A percentile compares a stretch with the other conserved stretches of the same genome.
phyloP scores from a whole-genome alignment of 2,329 filamentous ascomycete species.

The Exophiala spinifera region DNA sequence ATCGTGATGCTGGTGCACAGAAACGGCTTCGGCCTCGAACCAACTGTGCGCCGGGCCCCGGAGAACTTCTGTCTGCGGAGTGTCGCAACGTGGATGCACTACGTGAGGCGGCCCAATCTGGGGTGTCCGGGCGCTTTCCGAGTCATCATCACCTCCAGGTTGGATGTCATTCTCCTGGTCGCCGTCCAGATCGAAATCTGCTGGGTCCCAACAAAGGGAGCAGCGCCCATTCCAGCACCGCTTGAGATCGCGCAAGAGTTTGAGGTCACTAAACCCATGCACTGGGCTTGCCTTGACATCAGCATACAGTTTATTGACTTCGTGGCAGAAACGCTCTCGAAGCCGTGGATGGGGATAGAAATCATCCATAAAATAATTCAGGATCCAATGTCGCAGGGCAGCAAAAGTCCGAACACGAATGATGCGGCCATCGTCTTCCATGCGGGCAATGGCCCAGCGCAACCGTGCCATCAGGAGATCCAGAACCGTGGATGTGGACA shows the following conservation, averaged over 20 bases:
- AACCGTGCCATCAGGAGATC: slow-evolving; percentile 81
- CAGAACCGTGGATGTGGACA: slow-evolving; percentile 72
- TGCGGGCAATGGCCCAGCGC: slow-evolving; percentile 76
- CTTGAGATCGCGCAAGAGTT: slow-evolving; percentile 90
- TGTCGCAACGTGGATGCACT: slow-evolving; percentile 2
- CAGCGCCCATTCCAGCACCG: slow-evolving; percentile 96
- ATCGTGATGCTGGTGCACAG: slow-evolving; percentile 39
- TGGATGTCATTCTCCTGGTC: slow-evolving; percentile 65
- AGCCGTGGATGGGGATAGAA: slow-evolving; percentile 75
- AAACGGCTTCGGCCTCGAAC: slow-evolving; percentile 34
- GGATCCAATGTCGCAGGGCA: slow-evolving; percentile 90
- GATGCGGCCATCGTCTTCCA: slow-evolving; percentile 82
- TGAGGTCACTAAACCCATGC: slow-evolving; percentile 63
- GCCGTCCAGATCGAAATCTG: slow-evolving; percentile 61
- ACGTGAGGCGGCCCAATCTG: not conserved
- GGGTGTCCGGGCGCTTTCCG: slow-evolving; percentile 23
- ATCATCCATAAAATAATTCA: slow-evolving; percentile 97
- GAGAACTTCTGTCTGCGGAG: slow-evolving; percentile 11
- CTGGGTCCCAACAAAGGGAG: slow-evolving; percentile 79
- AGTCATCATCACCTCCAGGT: slow-evolving; percentile 71
- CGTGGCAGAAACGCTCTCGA: slow-evolving; percentile 72
- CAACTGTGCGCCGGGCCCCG: slow-evolving; percentile 17
- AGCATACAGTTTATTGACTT: slow-evolving; percentile 65
- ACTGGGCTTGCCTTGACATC: slow-evolving; percentile 51
- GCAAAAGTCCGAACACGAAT: slow-evolving; percentile 96